Conservation (phyloP, 2,329 filamentous ascomycete species). For the Nemania bipapillata region DNA sequence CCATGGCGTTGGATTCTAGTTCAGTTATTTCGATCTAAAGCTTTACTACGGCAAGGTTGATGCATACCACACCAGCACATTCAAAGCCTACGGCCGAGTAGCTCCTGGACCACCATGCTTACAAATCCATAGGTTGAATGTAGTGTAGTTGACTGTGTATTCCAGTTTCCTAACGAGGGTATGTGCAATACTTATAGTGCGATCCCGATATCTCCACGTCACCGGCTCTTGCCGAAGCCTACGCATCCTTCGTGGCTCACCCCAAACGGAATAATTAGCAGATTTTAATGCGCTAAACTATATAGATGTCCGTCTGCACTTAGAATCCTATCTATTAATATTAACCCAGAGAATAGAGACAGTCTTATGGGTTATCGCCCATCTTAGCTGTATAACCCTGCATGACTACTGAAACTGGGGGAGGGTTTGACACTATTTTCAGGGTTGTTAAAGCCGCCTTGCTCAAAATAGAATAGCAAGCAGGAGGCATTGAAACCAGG, state of each 20-base stretch:
- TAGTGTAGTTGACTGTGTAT: background rate
- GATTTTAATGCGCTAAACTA: background rate
- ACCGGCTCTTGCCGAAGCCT: background rate
- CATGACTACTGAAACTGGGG: no score
- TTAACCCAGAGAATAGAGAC: background rate
- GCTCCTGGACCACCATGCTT: background rate
- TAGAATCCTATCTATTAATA: background rate
- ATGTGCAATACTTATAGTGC: background rate
- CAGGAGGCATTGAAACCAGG: background rate
- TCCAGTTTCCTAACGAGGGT: background rate
- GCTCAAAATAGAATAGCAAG: background rate
- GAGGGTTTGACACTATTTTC: background rate
- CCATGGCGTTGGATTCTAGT: no score
- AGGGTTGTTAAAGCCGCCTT: background rate
- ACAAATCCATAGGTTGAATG: background rate
- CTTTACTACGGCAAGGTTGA: background rate
- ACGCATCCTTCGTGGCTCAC: background rate
- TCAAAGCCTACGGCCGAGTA: background rate
- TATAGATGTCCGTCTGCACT: background rate
- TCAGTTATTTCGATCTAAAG: background rate
- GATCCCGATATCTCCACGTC: background rate
- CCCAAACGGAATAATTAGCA: background rate
- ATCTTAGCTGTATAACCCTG: no score
- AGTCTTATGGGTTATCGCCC: no score
- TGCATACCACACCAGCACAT: background rate